Evolutionary conservation across 1,139 yeast species (phyloP), one percentile per base, ranked within the genome.

Genomic region (Protomyces pachydermus): DNA sequence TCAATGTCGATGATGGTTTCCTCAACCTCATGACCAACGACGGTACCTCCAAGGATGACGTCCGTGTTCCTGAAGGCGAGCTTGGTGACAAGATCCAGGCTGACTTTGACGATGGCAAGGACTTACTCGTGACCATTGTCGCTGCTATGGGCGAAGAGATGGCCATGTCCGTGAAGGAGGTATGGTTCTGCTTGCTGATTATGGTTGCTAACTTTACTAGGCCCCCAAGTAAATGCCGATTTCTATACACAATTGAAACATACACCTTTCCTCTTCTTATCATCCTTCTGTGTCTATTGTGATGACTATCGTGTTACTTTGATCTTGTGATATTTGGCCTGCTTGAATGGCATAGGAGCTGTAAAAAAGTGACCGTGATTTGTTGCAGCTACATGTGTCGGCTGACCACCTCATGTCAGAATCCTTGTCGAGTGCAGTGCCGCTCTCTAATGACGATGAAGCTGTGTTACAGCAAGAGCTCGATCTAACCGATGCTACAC

Each of bases 41-140:
- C 73, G 98, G 98, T 84, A 91, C 88, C 80, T 88, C 96, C 85
- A 95, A 95, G 88, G 98, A 93, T 79, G 98, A 93, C 78, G 98
- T 95, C 80, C 88, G 88, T 84, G 84, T 88, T 73, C 98, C 98
- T 82, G 98, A 93, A 70, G 96, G 96, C 77, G 98, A 93, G 77
- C 82, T 93, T 76, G 98, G 98, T 81, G 93, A 87, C 76, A 84
- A 85, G 81, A 79, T 93, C 78, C 95, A 89, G 83, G 74, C 86
- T 70, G 97, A 90, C 74, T 93, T 91, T 79, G 97, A 95, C 75
- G 97, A 88, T 70, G 98, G 98, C 80, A 93, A 91, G 86, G 98
- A 93, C 78, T 86, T 93, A 79, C 81, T 88, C 76, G 96, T 93
- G 75, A 90, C 98, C 76, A 88, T 93, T 82, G 88, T 93, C 80